Base-by-base conservation (phyloP, 2,329 filamentous ascomycete genomes). In the Ophiostoma australiae region DNA sequence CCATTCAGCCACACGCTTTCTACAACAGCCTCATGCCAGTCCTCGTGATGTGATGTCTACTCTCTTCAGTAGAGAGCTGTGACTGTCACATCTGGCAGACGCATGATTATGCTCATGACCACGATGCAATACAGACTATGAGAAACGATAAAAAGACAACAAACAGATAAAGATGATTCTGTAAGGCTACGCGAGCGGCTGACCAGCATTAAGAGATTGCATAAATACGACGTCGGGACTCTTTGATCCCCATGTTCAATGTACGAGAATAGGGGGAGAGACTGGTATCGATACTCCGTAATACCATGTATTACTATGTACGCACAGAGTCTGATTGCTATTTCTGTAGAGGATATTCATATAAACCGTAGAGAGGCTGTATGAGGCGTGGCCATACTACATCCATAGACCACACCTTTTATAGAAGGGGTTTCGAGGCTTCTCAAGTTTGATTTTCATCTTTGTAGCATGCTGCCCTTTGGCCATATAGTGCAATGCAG, bases 171-270 rank as follows among this genome's bases (percentile, higher is more conserved):
- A 44, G 10, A 44, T 5, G 17, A 44, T 44, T 44, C 6, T 55
- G 48, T 58, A 58, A 58, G 52, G 52, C 52, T 58, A 58, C 11
- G 52, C 52, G 52, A 58, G 23, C 52, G 52, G 52, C 52, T 58
- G 52, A 58, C 52, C 52, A 58, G n/a, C 52, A 27, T 58, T 5
- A 15, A 58, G 52, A 58, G 52, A 58, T 58, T 58, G 52, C 52
- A 58, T 58, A 27, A 27, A 58, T 58, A 27, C 52, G 23, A 58
- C 52, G 52, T 58, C 52, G 23, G 17, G 48, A 11, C 52, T 58
- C 52, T 58, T 13, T 58, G 52, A 58, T 58, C 52, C 20, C 10
- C 52, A n/a, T 31, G 27, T 31, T 1, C 27, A 31, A 58, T 58
- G 52, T 58, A 58, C 52, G 48, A 58, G 8, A 58, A 58, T 48